Percentiles rank a stretch among this genome's conserved stretches.
These are phyloP conservation scores for Wallacemonas sp. DNA, from an alignment of 208 protist genomes.

Conservation along the genomic window DNA sequence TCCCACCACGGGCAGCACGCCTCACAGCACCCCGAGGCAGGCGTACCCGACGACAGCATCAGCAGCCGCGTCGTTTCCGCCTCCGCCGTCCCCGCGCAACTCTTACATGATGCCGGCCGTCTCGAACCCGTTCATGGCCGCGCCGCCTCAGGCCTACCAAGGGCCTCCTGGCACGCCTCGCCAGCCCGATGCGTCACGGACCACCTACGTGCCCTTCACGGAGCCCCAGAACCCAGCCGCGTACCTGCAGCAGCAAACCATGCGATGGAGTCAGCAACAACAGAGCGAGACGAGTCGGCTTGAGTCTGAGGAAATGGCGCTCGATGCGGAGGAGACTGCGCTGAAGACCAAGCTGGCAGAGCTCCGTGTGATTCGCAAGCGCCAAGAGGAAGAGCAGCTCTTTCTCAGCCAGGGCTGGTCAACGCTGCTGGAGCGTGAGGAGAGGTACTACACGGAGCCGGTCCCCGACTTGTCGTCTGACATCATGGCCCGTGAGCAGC, in stretches of 20 bases:
- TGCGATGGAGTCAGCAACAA: slow-evolving; percentile 38
- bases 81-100: slow-evolving; percentile 25
- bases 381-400: slow-evolving; percentile 58
- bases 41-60: not conserved
- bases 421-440: slow-evolving; percentile 62
- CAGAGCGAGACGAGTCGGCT: slow-evolving; percentile 28
- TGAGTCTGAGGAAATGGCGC: slow-evolving; percentile 42
- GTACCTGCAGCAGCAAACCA: slow-evolving; percentile 29
- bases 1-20: slow-evolving; percentile 16
- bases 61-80: slow-evolving; percentile 9
- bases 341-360: slow-evolving; percentile 44
- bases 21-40: not conserved
- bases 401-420: slow-evolving; percentile 62
- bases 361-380: slow-evolving; percentile 29
- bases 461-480: slow-evolving; percentile 42
- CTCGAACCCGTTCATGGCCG: slow-evolving; percentile 27
- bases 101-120: slow-evolving; percentile 32
- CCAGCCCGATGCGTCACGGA: not conserved
- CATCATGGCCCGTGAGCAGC: slow-evolving; percentile 48
- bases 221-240: slow-evolving; percentile 19
- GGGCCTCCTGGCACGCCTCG: not conserved
- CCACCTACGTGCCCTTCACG: not conserved
- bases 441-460: slow-evolving; percentile 75
- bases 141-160: not conserved
- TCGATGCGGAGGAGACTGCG: slow-evolving; percentile 44